Percentiles rank a stretch among this genome's conserved stretches.
Conservation (phyloP, 768 basidiomycete species). For the Mycena latifolia region DNA sequence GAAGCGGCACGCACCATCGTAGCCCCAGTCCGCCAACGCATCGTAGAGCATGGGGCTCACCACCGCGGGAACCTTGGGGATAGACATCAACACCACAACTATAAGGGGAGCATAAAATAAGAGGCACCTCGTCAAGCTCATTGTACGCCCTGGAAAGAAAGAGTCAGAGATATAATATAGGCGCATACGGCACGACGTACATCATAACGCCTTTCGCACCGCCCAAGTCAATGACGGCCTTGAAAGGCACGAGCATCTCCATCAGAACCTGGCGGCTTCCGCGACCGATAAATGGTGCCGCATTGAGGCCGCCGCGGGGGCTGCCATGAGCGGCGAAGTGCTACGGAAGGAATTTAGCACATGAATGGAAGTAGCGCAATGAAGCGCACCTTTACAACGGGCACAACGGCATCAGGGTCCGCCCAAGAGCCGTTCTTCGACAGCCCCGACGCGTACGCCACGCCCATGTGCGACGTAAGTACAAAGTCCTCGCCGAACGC, state of each 20-base stretch:
- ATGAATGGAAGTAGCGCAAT: not conserved
- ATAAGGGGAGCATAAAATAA: not conserved
- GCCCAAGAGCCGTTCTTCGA: slow-evolving; percentile 42
- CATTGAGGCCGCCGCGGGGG: slow-evolving; percentile 39
- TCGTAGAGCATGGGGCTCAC: slow-evolving; percentile 41
- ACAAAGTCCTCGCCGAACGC: slow-evolving; percentile 44
- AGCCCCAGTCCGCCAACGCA: slow-evolving; percentile 41
- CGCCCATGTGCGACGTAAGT: slow-evolving; percentile 42
- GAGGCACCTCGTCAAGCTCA: slow-evolving; percentile 38
- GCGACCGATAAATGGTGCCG: slow-evolving; percentile 38
- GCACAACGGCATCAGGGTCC: slow-evolving; percentile 40
- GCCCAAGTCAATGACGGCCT: slow-evolving; percentile 39
- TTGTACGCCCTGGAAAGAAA: slow-evolving; percentile 40
- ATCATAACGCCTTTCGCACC: slow-evolving; percentile 42
- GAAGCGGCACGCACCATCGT: slow-evolving; percentile 34
- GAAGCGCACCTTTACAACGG: slow-evolving; percentile 41
- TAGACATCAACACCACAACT: not conserved
- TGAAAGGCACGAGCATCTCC: slow-evolving; percentile 43
- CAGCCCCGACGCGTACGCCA: slow-evolving; percentile 39
- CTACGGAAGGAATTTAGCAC: slow-evolving; percentile 16
- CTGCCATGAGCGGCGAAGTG: slow-evolving; percentile 43
- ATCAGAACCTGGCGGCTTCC: slow-evolving; percentile 39
- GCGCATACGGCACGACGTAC: slow-evolving; percentile 17
- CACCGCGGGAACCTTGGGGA: slow-evolving; percentile 31
- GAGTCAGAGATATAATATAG: not conserved